phyloP scores from a whole-genome alignment of 306 rosid species.

The Medicago arabica region DNA sequence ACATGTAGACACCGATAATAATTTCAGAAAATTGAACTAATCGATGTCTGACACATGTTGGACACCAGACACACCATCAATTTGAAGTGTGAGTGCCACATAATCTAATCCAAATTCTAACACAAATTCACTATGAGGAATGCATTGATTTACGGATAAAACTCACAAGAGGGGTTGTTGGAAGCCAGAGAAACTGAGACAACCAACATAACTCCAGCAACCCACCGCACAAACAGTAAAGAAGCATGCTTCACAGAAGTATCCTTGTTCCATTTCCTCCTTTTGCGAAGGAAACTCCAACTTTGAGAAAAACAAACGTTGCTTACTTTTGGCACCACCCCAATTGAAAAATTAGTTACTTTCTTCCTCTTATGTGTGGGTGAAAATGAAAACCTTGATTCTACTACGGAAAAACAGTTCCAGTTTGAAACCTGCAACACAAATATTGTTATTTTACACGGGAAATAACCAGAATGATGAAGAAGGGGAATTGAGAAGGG shows the following conservation, averaged over 20 bases:
- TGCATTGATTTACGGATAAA: not conserved
- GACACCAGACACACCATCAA: too few species aligned
- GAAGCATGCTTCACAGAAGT: slow-evolving; percentile 52
- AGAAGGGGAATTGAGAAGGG: slow-evolving; percentile 3
- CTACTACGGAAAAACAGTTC: slow-evolving; percentile 43
- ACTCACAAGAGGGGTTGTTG: slow-evolving; percentile 64
- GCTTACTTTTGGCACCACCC: slow-evolving; percentile 36
- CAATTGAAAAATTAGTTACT: slow-evolving; percentile 46
- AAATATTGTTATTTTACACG: not conserved
- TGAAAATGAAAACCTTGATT: slow-evolving; percentile 37
- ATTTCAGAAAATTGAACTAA: too few species aligned
- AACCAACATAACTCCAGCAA: slow-evolving; percentile 72
- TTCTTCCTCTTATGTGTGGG: slow-evolving; percentile 19
- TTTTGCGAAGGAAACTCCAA: slow-evolving; percentile 41
- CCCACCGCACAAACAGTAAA: slow-evolving; percentile 53
- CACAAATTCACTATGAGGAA: not conserved
- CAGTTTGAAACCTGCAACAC: slow-evolving; percentile 50
- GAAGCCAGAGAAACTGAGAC: slow-evolving; percentile 72
- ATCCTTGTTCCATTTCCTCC: slow-evolving; percentile 45
- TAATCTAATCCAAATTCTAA: not conserved
- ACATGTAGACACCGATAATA: too few species aligned
- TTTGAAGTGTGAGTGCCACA: too few species aligned
- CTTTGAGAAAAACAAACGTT: slow-evolving; percentile 39
- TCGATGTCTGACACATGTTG: too few species aligned
- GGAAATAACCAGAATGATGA: too few species aligned